Base-by-base conservation (phyloP, 495 filamentous ascomycete species). In the Tuber melanosporum region DNA sequence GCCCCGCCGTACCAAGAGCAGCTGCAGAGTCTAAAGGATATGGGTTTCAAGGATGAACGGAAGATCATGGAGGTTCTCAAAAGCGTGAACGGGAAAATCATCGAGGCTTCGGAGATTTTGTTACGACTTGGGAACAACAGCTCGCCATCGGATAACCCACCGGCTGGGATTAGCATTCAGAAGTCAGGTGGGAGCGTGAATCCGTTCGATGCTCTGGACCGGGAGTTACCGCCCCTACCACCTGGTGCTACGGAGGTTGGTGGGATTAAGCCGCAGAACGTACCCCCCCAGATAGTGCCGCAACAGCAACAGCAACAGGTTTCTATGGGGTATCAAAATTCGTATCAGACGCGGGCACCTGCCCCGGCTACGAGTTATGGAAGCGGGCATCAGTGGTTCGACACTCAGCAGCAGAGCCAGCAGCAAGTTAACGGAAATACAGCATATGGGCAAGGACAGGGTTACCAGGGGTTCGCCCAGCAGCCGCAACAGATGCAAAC, bases 41-140 rank as follows among this genome's bases (percentile, higher is more conserved):
- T 98, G 95, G 95, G 95, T 1, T 99, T 99, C 81, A 87, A 84
- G 46, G 93, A 99, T 82, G 91, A 95, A 49, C 91, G 90, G 76
- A 88, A 92, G 70, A 98, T 96, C 79, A 85, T 89, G 19, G 89
- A 90, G 74, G 90, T 97, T 41, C 85, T 99, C 42, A 92, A 92
- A 76, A 91, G 91, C 17, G 86, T 94, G 10, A 88, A 90, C 75
- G 95, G 96, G 3, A 94, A 96, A 81, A 79, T 99, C 62, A 92
- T 97, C 75, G 92, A 90, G 81, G 87, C 94, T 0, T 88, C 97
- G 45, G 95, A 98, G 83, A 90, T 94, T 22, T 83, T 99, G 81
- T 87, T 93, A 17, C 87, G 93, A 19, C 57, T 83, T 12, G 82
- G 80, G 44, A 66, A 66, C 20, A 73, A 86, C 49, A 79, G 75